phyloP scores from a whole-genome alignment of 495 filamentous ascomycete genomes.

The Sphaerosporella brunnea region DNA sequence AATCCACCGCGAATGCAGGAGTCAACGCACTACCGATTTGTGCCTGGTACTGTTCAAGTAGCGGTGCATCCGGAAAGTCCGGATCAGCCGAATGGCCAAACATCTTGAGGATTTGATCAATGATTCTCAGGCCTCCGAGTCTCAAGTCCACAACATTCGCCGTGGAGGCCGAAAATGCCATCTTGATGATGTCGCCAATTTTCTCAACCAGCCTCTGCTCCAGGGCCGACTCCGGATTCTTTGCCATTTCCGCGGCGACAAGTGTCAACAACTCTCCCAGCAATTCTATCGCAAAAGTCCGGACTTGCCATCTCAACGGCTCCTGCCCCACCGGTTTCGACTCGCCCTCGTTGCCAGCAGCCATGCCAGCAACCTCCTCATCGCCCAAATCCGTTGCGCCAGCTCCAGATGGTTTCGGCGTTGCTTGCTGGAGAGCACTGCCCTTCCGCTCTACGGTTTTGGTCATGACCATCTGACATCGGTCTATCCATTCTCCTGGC shows the following conservation, averaged over 20 bases:
- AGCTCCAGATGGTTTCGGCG: constrained; percentile 32
- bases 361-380: constrained; percentile 67
- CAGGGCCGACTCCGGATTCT: constrained; percentile 24
- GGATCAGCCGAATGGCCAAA: constrained; percentile 93
- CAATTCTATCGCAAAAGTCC: constrained; percentile 82
- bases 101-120: constrained; percentile 83
- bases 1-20: constrained; percentile 88
- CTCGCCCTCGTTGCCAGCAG: constrained; percentile 43
- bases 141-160: constrained; percentile 77
- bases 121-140: constrained; percentile 76
- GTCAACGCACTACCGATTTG: constrained; percentile 94
- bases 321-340: constrained; percentile 57
- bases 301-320: constrained; percentile 84
- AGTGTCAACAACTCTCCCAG: constrained; percentile 66
- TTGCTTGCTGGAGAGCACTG: constrained; percentile 24
- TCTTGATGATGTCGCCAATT: constrained; percentile 83
- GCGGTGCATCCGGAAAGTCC: constrained; percentile 83
- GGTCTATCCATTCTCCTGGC: constrained; percentile 64
- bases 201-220: constrained; percentile 29
- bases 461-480: constrained; percentile 73
- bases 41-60: constrained; percentile 94
- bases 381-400: constrained; percentile 67
- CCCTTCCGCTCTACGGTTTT: constrained; percentile 52
- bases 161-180: constrained; percentile 95
- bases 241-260: constrained; percentile 64